Percentiles rank a stretch among this genome's conserved stretches.
Evolutionary conservation across 495 filamentous ascomycete species (phyloP).

Genomic region (Aspergillus cavernicola): DNA sequence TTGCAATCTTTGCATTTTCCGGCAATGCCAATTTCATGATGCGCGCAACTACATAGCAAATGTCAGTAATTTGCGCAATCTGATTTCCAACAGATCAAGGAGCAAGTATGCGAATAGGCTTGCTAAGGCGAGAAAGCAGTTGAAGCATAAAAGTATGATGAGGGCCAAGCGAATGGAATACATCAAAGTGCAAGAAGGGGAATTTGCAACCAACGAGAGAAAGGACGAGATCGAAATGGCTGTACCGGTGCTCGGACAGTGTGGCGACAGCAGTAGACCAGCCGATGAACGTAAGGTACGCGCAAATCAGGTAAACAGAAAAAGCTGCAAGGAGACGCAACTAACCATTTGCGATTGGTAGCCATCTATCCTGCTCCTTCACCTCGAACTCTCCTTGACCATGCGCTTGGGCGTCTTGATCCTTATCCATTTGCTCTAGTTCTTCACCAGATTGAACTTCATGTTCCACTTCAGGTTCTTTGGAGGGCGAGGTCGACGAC

Average conservation of each 20-base stretch:
- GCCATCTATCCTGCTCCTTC: constrained; percentile 99
- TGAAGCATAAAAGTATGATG: neutral
- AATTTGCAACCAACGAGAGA: constrained; percentile 15
- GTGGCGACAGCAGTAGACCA: constrained; percentile 43
- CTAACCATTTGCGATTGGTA: constrained; percentile 99
- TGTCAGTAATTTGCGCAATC: constrained; percentile 73
- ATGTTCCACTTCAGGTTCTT: constrained; percentile 84
- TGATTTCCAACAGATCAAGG: no score
- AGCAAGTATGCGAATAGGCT: neutral
- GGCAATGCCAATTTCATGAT: constrained; percentile 98
- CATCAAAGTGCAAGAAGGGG: neutral
- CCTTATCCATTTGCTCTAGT: constrained; percentile 67
- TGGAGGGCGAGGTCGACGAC: constrained; percentile 87
- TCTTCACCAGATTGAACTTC: constrained; percentile 92
- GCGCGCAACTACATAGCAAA: constrained; percentile 90
- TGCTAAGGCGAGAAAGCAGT: neutral
- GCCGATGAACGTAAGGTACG: constrained; percentile 50
- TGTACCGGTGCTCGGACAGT: constrained; percentile 23
- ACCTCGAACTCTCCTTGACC: constrained; percentile 89
- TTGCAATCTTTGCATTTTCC: constrained; percentile 98
- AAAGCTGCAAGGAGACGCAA: constrained; percentile 53
- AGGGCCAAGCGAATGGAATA: neutral
- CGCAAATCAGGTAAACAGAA: constrained; percentile 53
- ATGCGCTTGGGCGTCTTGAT: constrained; percentile 57
- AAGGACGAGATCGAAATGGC: constrained; percentile 15